A percentile compares a stretch with the other conserved stretches of the same genome.
phyloP scores from a whole-genome alignment of 371 early-diverging fungal species.

The Mortierella sp. region DNA sequence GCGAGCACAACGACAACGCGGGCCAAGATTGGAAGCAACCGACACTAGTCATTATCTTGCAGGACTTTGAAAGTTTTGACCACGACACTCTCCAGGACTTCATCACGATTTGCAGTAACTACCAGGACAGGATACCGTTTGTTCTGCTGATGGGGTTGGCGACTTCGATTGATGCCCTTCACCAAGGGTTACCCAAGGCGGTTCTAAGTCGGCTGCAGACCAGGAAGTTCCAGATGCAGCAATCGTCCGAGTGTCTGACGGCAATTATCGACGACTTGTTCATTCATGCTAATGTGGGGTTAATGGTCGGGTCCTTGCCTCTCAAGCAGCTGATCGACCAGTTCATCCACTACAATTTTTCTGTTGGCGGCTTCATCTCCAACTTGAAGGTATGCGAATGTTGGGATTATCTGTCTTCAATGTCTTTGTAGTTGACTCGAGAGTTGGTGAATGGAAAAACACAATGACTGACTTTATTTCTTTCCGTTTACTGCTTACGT shows the following conservation, averaged over 20 bases:
- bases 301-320: slow-evolving; percentile 79
- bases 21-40: neutral
- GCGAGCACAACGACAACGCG: neutral
- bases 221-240: slow-evolving; percentile 84
- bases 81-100: slow-evolving; percentile 81
- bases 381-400: slow-evolving; percentile 74
- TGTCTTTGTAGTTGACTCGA: neutral
- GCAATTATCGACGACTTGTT: slow-evolving; percentile 81
- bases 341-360: slow-evolving; percentile 84
- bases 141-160: slow-evolving; percentile 89
- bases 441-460: neutral
- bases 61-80: slow-evolving; percentile 92
- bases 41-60: slow-evolving; percentile 81
- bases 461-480: neutral
- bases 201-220: slow-evolving; percentile 79
- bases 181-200: slow-evolving; percentile 82
- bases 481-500: neutral
- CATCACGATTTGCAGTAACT: slow-evolving; percentile 82
- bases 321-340: slow-evolving; percentile 85
- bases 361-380: slow-evolving; percentile 78
- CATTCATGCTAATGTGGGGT: slow-evolving; percentile 62
- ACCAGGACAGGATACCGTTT: slow-evolving; percentile 79
- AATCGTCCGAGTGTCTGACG: slow-evolving; percentile 83
- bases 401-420: neutral
- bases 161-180: slow-evolving; percentile 86